phyloP scores from a whole-genome alignment of 2,329 filamentous ascomycete genomes.

The Tympanopsis confertula region DNA sequence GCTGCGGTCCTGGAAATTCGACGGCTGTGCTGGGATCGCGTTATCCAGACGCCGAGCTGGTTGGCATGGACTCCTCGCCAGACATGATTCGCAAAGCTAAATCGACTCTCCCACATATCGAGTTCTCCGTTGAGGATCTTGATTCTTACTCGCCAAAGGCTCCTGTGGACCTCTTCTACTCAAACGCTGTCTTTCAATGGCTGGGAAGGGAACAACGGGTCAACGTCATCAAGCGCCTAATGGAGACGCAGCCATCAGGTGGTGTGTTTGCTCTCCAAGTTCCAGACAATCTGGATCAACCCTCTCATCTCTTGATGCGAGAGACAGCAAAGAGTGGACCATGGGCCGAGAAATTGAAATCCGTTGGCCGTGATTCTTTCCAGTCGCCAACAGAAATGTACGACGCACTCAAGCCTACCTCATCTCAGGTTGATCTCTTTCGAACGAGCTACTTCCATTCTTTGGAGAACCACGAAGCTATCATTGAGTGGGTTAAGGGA shows the following conservation, averaged over 20 bases:
- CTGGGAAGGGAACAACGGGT: constrained; percentile 29
- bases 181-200: constrained; percentile 51
- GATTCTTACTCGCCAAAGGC: constrained; percentile 17
- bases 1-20: constrained; percentile 49
- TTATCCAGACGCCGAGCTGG: constrained; percentile 32
- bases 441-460: constrained; percentile 40
- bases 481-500: constrained; percentile 49
- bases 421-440: constrained; percentile 35
- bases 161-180: constrained; percentile 33
- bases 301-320: constrained; percentile 37
- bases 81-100: constrained; percentile 42
- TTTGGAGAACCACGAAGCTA: constrained; percentile 30
- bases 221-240: constrained; percentile 26
- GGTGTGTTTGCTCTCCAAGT: constrained; percentile 42
- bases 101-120: constrained; percentile 20
- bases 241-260: constrained; percentile 25
- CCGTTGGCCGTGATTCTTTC: constrained; percentile 31
- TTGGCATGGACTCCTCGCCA: constrained; percentile 39
- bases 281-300: constrained; percentile 35
- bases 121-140: constrained; percentile 35
- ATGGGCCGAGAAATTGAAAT: constrained; percentile 21
- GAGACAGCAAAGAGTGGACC: constrained; percentile 19
- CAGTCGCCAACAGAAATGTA: constrained; percentile 34
- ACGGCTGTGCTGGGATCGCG: constrained; percentile 32
- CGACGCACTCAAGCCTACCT: constrained; percentile 30